Percentiles rank a stretch among this genome's conserved stretches.
These are phyloP conservation scores for Phytophthora nicotianae DNA, from an alignment of 352 stramenopile species.

Conservation along the genomic window DNA sequence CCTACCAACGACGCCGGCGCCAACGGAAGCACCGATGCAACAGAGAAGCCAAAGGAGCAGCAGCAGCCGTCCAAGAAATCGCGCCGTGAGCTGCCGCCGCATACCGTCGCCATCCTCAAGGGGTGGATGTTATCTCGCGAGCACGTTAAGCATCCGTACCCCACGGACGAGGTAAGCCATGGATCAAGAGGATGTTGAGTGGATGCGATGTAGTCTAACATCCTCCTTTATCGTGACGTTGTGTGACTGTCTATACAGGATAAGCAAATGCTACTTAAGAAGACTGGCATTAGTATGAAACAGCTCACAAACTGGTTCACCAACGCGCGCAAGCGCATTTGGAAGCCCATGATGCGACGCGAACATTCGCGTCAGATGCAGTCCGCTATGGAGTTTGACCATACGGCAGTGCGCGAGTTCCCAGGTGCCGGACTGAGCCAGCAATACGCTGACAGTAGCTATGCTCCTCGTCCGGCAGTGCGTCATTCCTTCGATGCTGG, in stretches of 20 bases:
- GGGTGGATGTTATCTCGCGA: slow-evolving; percentile 90
- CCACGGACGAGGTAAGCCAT: slow-evolving; percentile 74
- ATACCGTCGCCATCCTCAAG: slow-evolving; percentile 87
- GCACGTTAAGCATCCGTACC: slow-evolving; percentile 91
- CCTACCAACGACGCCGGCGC: slow-evolving; percentile 30
- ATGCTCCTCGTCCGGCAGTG: slow-evolving; percentile 47
- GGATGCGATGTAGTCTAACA: slow-evolving; percentile 18
- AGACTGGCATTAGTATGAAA: slow-evolving; percentile 92
- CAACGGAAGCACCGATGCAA: slow-evolving; percentile 29
- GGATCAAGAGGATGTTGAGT: slow-evolving; percentile 14
- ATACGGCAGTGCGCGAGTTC: slow-evolving; percentile 49
- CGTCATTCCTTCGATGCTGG: slow-evolving; percentile 78
- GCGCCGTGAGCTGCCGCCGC: slow-evolving; percentile 76
- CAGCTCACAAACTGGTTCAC: slow-evolving; percentile 93
- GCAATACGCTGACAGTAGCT: slow-evolving; percentile 41
- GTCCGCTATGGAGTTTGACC: slow-evolving; percentile 75
- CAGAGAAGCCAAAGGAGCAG: slow-evolving; percentile 46
- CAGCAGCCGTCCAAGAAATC: slow-evolving; percentile 71
- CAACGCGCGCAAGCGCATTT: slow-evolving; percentile 89
- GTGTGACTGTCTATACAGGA: slow-evolving; percentile 44
- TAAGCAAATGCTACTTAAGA: slow-evolving; percentile 91
- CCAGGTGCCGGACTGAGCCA: slow-evolving; percentile 33
- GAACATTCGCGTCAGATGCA: slow-evolving; percentile 83
- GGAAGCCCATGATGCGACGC: slow-evolving; percentile 90
- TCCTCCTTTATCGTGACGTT: slow-evolving; percentile 10